These are phyloP conservation scores for Dalbergia oliveri DNA, from an alignment of 306 rosid genomes.

Conservation along the genomic window DNA sequence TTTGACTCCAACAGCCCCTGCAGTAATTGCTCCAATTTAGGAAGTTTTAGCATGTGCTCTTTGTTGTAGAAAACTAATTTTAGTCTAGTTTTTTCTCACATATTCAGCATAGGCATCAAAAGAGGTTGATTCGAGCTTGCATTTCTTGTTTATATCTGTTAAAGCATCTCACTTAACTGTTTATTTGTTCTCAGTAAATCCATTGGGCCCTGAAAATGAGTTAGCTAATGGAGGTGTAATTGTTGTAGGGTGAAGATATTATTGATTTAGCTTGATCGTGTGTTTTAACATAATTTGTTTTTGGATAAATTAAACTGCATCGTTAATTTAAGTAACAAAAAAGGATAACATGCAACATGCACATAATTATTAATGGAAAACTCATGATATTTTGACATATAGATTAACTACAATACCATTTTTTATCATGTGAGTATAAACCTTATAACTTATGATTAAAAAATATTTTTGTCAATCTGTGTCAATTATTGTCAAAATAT, in stretches of 20 bases:
- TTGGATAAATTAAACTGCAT: too few relatives aligned
- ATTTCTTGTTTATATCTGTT: neutral
- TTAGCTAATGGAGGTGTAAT: neutral
- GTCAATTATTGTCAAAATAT: too few relatives aligned
- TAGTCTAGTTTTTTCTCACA: neutral
- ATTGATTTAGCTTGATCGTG: conserved; percentile 27
- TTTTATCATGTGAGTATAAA: too few relatives aligned
- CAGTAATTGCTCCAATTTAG: conserved; percentile 3
- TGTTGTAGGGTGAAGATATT: conserved; percentile 9
- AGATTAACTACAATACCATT: too few relatives aligned
- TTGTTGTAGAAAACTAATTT: conserved; percentile 6
- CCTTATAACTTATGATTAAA: too few relatives aligned
- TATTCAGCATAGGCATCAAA: neutral
- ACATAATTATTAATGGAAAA: too few relatives aligned
- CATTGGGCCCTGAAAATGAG: conserved; percentile 2
- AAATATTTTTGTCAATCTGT: too few relatives aligned
- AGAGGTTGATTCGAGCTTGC: conserved; percentile 18
- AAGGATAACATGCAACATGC: too few relatives aligned
- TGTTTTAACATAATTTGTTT: neutral
- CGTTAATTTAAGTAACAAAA: too few relatives aligned
- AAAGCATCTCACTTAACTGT: conserved; percentile 14
- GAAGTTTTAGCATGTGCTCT: conserved; percentile 31
- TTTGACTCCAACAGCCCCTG: conserved; percentile 4
- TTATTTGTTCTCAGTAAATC: conserved; percentile 12
- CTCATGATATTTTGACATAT: too few relatives aligned